Percentiles rank a stretch among this genome's conserved stretches.
These are phyloP conservation scores for Quercus variabilis DNA, from an alignment of 306 rosid species.

Conservation along the genomic window DNA sequence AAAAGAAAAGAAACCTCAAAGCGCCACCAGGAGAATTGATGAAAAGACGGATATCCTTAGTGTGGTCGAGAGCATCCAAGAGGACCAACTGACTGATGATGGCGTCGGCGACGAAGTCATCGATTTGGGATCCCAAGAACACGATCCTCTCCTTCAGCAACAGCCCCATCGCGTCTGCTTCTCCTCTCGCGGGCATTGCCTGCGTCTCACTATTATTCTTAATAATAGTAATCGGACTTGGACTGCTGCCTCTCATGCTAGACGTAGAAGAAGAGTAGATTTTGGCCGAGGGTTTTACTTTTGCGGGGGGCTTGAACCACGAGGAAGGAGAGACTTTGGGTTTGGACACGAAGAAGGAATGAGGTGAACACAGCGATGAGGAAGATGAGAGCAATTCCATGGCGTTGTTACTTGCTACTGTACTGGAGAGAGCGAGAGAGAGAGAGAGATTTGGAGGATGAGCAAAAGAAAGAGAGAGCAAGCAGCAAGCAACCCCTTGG, in stretches of 20 bases:
- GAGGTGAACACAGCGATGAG: neutral
- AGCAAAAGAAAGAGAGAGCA: no score
- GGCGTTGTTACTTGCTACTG: neutral
- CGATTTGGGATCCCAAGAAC: conserved; percentile 72
- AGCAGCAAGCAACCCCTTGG: no score
- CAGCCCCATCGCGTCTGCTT: conserved; percentile 72
- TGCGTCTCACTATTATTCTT: neutral
- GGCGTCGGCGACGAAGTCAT: conserved; percentile 90
- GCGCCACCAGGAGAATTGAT: conserved; percentile 87
- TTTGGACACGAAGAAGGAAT: conserved; percentile 1
- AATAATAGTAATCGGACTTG: conserved; percentile 5
- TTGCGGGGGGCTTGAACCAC: neutral
- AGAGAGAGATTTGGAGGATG: neutral
- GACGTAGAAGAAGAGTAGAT: conserved; percentile 13
- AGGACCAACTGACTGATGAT: conserved; percentile 79
- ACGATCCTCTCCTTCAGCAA: conserved; percentile 90
- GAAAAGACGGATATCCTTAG: conserved; percentile 80
- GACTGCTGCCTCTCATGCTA: neutral
- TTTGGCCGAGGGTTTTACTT: conserved; percentile 20
- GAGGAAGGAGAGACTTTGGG: conserved; percentile 19
- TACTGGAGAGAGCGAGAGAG: neutral
- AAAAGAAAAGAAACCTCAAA: conserved; percentile 51
- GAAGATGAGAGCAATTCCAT: conserved; percentile 70
- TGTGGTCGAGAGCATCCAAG: conserved; percentile 82
- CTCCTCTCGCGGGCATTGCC: conserved; percentile 76